Conservation (phyloP, 768 basidiomycete genomes). For the Udeniomyces megalosporus region DNA sequence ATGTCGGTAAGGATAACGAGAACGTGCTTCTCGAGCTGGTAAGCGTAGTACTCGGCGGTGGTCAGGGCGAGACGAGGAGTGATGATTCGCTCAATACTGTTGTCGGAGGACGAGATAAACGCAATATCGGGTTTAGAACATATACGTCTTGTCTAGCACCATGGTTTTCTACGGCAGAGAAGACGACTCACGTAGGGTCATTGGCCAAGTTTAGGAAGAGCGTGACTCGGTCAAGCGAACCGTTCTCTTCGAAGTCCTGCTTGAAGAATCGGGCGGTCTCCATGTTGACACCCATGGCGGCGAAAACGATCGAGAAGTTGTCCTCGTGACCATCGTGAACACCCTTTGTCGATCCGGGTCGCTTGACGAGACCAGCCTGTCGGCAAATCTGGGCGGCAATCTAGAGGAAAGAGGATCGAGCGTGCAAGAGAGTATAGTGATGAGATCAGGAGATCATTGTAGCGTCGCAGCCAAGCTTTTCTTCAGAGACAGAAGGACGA, state of each 20-base stretch:
- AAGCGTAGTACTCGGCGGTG: conserved; percentile 98
- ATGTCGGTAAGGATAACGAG: conserved; percentile 98
- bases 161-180: not conserved
- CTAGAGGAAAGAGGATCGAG: conserved; percentile 31
- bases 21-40: conserved; percentile 98
- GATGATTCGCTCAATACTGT: conserved; percentile 88
- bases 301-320: conserved; percentile 99
- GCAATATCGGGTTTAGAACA: not conserved
- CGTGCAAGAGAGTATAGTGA: not conserved
- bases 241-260: conserved; percentile 98
- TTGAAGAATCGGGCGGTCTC: conserved; percentile 99
- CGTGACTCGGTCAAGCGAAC: conserved; percentile 89
- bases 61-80: conserved; percentile 95
- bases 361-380: conserved; percentile 91
- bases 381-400: conserved; percentile 99
- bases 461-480: not conserved
- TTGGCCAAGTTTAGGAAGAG: conserved; percentile 97
- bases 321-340: conserved; percentile 98
- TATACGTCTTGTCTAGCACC: not conserved
- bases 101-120: not conserved
- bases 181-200: conserved; percentile 58
- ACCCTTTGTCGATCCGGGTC: conserved; percentile 68
- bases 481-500: conserved; percentile 25
- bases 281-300: conserved; percentile 99
- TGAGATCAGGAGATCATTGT: conserved; percentile 10